Evolutionary conservation across 176 grass and related monocot genomes (phyloP), one percentile per base, ranked within the genome.

Genomic region (Carex pumila): DNA sequence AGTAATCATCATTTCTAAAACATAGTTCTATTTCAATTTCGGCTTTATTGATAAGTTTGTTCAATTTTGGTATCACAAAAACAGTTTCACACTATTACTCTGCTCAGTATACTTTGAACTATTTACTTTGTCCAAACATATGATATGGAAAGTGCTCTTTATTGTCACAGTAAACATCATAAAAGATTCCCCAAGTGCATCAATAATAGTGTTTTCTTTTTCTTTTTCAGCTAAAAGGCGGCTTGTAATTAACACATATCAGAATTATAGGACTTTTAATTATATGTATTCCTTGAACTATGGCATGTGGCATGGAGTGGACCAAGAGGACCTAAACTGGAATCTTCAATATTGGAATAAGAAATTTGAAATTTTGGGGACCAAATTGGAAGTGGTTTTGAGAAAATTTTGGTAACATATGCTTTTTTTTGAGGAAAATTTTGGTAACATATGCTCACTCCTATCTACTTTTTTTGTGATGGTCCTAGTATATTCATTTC

Each of bases 361-460:
- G 3, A 41, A 69, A 69, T 17, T 39, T 45, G 15, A 69, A 69
- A 18, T 41, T 18, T 37, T 18, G 43, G 39, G n/a, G n/a, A 21
- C 43, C 43, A 73, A 73, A 73, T 25, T 17, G 9, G 43, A 73
- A 50, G 3, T 22, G 11, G n/a, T 50, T 49, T 73, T 25, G 37
- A 73, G 18, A 25, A 18, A 19, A 73, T 50, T 69, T 73, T 73
- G 70, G 41, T 73, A 22, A 73, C 49, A 74, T 74, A 74, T 53
- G 71, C 70, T 73, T n/a, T n/a, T n/a, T 50, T 49, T 73, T 25
- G 37, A 73, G 18, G n/a, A 25, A 18, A 19, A 73, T 50, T 69
- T 73, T 73, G 70, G 41, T 73, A 22, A 73, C 49, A 74, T 74
- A 74, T 53, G 71, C 70, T 73, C n/a, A 25, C n/a, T 50, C 8